Evolutionary conservation across 2,329 filamentous ascomycete genomes (phyloP).

Genomic region (Coniochaeta prunicola): DNA sequence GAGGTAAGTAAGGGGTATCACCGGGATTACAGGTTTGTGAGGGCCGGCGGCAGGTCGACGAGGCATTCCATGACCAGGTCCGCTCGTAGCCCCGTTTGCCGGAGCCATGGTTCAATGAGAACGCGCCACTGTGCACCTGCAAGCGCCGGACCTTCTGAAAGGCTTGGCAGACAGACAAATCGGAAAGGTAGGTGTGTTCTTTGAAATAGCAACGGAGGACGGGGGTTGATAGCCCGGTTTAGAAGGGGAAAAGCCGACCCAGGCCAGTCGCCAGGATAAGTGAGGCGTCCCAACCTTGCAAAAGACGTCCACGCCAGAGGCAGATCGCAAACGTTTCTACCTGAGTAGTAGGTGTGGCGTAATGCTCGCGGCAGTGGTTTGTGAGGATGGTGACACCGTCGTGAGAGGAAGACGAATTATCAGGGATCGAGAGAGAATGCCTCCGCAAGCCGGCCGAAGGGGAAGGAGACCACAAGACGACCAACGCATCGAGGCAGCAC

Average conservation of each 20-base stretch:
- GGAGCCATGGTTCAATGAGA: slow-evolving; percentile 13
- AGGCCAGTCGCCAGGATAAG: background rate
- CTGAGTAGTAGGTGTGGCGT: background rate
- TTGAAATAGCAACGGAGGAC: background rate
- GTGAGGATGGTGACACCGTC: too few relatives aligned
- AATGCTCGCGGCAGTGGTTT: background rate
- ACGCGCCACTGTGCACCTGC: background rate
- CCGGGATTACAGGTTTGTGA: slow-evolving; percentile 16
- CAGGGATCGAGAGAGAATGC: background rate
- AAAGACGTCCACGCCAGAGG: too few relatives aligned
- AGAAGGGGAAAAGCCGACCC: background rate
- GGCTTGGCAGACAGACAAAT: background rate
- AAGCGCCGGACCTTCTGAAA: background rate
- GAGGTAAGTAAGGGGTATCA: slow-evolving; percentile 15
- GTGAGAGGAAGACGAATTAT: background rate
- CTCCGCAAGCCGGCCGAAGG: background rate
- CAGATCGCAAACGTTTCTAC: background rate
- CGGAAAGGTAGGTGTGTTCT: background rate
- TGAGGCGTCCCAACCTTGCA: background rate
- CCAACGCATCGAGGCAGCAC: background rate
- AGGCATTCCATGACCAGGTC: slow-evolving; percentile 10
- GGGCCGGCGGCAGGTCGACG: slow-evolving; percentile 8
- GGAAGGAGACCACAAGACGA: background rate
- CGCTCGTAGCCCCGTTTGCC: slow-evolving; percentile 12
- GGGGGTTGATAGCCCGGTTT: background rate